Base-by-base conservation (phyloP, 176 grass and related monocot species). In the Melocanna baccifera region DNA sequence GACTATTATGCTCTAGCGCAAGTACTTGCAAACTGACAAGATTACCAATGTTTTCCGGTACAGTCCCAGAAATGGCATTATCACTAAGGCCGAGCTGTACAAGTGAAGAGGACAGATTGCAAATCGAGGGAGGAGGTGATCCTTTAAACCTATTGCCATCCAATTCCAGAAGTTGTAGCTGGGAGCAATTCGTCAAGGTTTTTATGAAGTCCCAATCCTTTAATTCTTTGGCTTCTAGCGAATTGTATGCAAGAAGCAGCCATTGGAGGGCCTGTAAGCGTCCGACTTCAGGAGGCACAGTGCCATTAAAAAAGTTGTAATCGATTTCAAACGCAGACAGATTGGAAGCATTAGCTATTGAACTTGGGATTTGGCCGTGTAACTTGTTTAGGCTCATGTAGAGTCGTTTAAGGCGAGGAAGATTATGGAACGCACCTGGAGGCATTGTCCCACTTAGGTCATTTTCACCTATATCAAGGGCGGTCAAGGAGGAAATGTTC, bases 1-100 rank as follows among this genome's bases (percentile, higher is more conserved):
- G 59, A 12, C 26, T 28, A 51, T 89, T 87, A 0, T 0, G 1
- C 2, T 61, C 55, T 0, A 89, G 29, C 0, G 42, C 57, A 29
- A 92, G 14, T 25, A 22, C 6, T 13, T 51, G 4, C 18, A 92
- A 46, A 25, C 59, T 3, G 0, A 69, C 25, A 62, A 92, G 32
- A 53, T 87, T 89, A 4, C 75, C 80, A n/a, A 92, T 76, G 9
- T 20, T n/a, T 40, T 48, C 41, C 15, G 87, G 84, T 6, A 92
- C 29, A 4, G 2, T 64, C 12, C 30, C 30, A 32, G 30, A 32
- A 32, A 32, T 32, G 30, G 30, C 30, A 32, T 32, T 32, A 32
- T 32, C 30, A 32, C 30, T 32, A 32, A 32, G 30, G 20, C 51
- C 61, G 26, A 66, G 11, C 5, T 9, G 4, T 28, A 9, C 11